These are phyloP conservation scores for Amanita muscaria DNA, from an alignment of 768 basidiomycete species.

Conservation along the genomic window DNA sequence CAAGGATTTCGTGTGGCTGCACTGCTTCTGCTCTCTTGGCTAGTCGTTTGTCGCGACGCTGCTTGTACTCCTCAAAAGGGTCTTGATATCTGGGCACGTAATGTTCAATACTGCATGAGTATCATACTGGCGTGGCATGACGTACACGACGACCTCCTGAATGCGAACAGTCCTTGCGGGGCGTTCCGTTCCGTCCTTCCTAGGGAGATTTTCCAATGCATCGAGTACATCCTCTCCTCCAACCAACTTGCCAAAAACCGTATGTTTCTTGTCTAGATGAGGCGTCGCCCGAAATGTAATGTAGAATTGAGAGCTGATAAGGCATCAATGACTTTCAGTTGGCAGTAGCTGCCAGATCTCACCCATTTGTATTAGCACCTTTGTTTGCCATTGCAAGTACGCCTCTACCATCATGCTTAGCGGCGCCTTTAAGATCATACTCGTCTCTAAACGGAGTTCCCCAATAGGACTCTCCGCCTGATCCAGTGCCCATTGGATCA, in stretches of 20 bases:
- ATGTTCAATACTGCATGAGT: neutral
- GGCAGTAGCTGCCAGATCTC: constrained; percentile 13
- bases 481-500: constrained; percentile 92
- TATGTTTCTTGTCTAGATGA: constrained; percentile 88
- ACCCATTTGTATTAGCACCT: constrained; percentile 86
- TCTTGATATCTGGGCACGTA: constrained; percentile 65
- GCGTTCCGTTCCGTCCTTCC: constrained; percentile 79
- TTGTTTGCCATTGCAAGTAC: constrained; percentile 93
- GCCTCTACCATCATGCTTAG: constrained; percentile 80
- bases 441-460: constrained; percentile 96
- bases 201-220: constrained; percentile 70
- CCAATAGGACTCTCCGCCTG: constrained; percentile 91
- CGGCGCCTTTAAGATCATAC: constrained; percentile 79
- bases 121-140: constrained; percentile 9
- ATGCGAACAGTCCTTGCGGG: constrained; percentile 82
- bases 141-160: constrained; percentile 79
- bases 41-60: constrained; percentile 69
- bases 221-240: constrained; percentile 90
- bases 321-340: constrained; percentile 1
- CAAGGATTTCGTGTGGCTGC: constrained; percentile 22
- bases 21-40: constrained; percentile 42
- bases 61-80: constrained; percentile 91
- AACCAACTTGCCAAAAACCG: constrained; percentile 94
- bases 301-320: constrained; percentile 80
- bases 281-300: constrained; percentile 78